These are phyloP conservation scores for Botrytis tulipae DNA, from an alignment of 2,329 filamentous ascomycete species.

Conservation along the genomic window DNA sequence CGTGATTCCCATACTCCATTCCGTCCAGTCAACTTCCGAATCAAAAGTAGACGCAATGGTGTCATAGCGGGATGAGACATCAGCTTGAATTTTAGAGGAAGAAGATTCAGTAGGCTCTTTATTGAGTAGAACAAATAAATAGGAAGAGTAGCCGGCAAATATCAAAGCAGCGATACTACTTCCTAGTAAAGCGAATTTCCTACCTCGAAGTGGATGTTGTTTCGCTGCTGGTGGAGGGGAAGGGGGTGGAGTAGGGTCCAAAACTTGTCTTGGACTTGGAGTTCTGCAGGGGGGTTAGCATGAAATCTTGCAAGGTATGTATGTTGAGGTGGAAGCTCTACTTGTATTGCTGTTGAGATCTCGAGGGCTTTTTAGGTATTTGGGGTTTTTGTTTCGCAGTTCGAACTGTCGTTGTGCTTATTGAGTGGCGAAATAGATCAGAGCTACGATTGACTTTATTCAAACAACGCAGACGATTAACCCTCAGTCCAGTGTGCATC, in stretches of 20 bases:
- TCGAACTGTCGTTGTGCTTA: constrained; percentile 16
- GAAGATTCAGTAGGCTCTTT: constrained; percentile 26
- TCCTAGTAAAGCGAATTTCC: constrained; percentile 32
- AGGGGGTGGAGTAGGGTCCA: constrained; percentile 6
- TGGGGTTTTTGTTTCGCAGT: background rate
- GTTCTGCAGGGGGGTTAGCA: constrained; percentile 24
- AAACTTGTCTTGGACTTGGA: constrained; percentile 24
- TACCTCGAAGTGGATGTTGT: constrained; percentile 31
- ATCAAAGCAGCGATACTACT: constrained; percentile 19
- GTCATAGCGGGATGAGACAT: constrained; percentile 38
- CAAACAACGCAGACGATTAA: background rate
- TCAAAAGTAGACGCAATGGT: constrained; percentile 55
- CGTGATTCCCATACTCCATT: constrained; percentile 56
- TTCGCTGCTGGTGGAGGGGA: constrained; percentile 12
- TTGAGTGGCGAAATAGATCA: background rate
- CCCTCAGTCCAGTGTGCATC: background rate
- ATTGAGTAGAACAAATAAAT: constrained; percentile 40
- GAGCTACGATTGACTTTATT: background rate
- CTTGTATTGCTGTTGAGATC: constrained; percentile 15
- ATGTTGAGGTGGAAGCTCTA: background rate
- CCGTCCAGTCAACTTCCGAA: constrained; percentile 54
- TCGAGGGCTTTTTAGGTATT: background rate
- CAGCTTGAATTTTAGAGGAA: constrained; percentile 28
- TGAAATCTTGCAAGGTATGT: background rate
- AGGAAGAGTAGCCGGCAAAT: constrained; percentile 32